Conservation (phyloP, 257 asterid genomes). For the Solanum megistacrolobum region DNA sequence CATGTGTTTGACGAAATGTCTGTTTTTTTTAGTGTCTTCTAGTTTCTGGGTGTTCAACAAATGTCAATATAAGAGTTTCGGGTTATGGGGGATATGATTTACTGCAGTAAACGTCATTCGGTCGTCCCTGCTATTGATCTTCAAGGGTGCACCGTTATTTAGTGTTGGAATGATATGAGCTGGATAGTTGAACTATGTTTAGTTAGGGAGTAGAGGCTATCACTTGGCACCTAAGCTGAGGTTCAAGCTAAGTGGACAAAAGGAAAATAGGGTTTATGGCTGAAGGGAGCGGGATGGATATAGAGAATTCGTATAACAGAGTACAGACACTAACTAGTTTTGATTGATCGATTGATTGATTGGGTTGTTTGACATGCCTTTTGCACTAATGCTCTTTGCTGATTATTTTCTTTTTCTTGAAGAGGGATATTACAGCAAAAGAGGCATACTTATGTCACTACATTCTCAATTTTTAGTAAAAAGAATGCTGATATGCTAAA, state of each 20-base stretch:
- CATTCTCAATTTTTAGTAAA: not conserved
- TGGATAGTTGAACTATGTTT: not conserved
- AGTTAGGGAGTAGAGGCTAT: not conserved
- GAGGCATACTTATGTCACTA: not conserved
- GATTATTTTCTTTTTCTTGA: not conserved
- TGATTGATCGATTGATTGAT: not conserved
- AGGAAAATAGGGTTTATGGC: not conserved
- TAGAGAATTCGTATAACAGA: not conserved
- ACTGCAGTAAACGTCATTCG: not conserved
- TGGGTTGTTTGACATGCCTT: not conserved
- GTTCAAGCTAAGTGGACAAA: not conserved
- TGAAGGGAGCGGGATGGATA: not conserved
- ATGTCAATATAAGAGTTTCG: not conserved
- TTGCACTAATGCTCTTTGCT: not conserved
- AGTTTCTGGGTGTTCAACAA: not conserved
- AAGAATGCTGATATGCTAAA: not conserved
- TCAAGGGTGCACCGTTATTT: not conserved
- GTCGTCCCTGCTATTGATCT: not conserved
- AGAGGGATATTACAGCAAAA: not conserved
- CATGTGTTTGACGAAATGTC: slow-evolving; percentile 40
- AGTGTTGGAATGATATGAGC: not conserved
- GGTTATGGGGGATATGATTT: not conserved
- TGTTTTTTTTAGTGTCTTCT: not conserved
- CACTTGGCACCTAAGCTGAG: not conserved
- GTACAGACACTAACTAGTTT: not conserved